Evolutionary conservation across 345 rosid genomes (phyloP).

Genomic region (Hypericum perforatum): DNA sequence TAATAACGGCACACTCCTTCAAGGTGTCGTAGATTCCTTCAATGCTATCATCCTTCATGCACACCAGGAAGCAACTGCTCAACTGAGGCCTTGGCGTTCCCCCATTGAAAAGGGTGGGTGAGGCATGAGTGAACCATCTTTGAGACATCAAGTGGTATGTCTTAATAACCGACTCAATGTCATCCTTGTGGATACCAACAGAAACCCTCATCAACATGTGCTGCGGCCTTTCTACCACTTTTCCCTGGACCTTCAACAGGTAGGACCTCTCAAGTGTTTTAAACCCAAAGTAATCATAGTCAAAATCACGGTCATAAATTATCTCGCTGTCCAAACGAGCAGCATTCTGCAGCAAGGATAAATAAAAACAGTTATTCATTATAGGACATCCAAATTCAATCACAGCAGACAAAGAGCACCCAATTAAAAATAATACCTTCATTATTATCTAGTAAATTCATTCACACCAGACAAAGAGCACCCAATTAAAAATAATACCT

Average conservation of each 20-base stretch:
- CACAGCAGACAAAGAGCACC: neutral
- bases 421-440: constrained; percentile 34
- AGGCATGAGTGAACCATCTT: constrained; percentile 94
- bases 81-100: constrained; percentile 94
- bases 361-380: neutral
- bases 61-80: constrained; percentile 81
- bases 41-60: constrained; percentile 94
- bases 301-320: constrained; percentile 83
- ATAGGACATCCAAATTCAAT: neutral
- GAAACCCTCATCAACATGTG: constrained; percentile 96
- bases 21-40: constrained; percentile 87
- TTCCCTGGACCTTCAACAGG: constrained; percentile 76
- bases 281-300: constrained; percentile 87
- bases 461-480: neutral
- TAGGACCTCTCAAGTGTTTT: constrained; percentile 91
- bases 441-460: constrained; percentile 65
- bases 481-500: constrained; percentile 28
- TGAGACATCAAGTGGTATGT: constrained; percentile 94
- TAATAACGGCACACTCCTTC: constrained; percentile 92
- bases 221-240: constrained; percentile 81
- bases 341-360: constrained; percentile 45
- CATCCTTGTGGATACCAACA: constrained; percentile 78
- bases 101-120: constrained; percentile 86
- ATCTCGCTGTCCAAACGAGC: constrained; percentile 78
- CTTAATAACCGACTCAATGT: constrained; percentile 56